Base-by-base conservation (phyloP, 768 basidiomycete species). In the Hygrocybe coccinea region DNA sequence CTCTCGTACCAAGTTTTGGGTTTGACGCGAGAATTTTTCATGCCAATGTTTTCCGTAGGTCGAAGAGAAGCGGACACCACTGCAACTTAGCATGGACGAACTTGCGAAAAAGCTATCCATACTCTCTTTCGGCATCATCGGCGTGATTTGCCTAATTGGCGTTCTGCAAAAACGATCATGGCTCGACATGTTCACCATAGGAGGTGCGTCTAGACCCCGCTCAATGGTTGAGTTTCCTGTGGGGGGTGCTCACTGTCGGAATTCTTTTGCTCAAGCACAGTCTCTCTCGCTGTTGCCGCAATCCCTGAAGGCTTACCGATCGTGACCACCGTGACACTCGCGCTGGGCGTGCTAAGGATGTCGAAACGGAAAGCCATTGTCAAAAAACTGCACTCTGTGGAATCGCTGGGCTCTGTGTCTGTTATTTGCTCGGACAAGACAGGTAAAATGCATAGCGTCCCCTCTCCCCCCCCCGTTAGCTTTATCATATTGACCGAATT, bases 131-230 rank as follows among this genome's bases (percentile, higher is more conserved):
- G 89, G 84, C n/a, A 80, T 97, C 49, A 98, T 98, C 60, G 95
- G 95, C 4, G 68, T 97, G 35, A 98, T 98, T 49, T 91, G 90
- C 69, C 69, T 97, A 51, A 86, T 97, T 59, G 95, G 95, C 7
- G 83, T 95, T 14, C 71, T 86, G 59, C 95, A 97, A 65, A 76
- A 83, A 37, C 79, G 95, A 17, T 81, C 87, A 9, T 97, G 93
- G 95, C 73, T 97, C 10, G 95, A 95, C 46, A 98, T 97, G 95
- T 97, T 98, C 67, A 98, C 95, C 8, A 98, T 98, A 59, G 95
- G 95, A 76, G 94, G 94, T 95, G 64, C 52, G 83, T 69, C 37
- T 15, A 8, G 1, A 21, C 44, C 39, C 25, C n/a, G n/a, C 15
- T 35, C 34, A 38, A 17, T 22, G n/a, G n/a, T n/a, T n/a, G n/a